Evolutionary conservation across 2,329 filamentous ascomycete genomes (phyloP).

Genomic region (Aureobasidium lini): DNA sequence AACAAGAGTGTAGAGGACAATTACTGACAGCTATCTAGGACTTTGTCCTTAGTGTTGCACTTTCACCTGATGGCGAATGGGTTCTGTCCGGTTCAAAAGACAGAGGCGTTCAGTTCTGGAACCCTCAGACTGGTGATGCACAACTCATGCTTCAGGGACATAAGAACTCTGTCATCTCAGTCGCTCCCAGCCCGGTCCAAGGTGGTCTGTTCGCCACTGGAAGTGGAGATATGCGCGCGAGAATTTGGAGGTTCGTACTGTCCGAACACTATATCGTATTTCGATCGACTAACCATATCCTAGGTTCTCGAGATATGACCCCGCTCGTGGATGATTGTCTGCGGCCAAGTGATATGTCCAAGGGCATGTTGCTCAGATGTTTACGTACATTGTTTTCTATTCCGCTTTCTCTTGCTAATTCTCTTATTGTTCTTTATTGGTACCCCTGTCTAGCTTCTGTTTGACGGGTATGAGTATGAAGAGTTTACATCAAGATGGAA

Average conservation of each 20-base stretch:
- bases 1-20: neutral
- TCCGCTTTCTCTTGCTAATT: neutral
- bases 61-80: constrained; percentile 91
- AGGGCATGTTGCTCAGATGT: neutral
- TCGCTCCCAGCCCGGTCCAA: constrained; percentile 75
- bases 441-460: neutral
- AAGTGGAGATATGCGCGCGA: constrained; percentile 92
- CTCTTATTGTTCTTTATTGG: neutral
- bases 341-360: neutral
- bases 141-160: constrained; percentile 98
- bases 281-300: neutral
- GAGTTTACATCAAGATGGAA: neutral
- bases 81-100: constrained; percentile 97
- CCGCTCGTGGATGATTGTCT: neutral
- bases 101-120: constrained; percentile 97
- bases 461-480: neutral
- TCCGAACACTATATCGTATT: no score
- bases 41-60: constrained; percentile 90
- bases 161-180: constrained; percentile 97
- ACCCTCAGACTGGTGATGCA: constrained; percentile 83
- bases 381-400: constrained; percentile 1
- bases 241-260: constrained; percentile 73
- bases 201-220: constrained; percentile 90
- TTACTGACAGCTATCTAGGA: constrained; percentile 49
- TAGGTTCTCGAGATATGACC: constrained; percentile 4